Base-by-base conservation (phyloP, 345 rosid species). In the Aquilaria malaccensis region DNA sequence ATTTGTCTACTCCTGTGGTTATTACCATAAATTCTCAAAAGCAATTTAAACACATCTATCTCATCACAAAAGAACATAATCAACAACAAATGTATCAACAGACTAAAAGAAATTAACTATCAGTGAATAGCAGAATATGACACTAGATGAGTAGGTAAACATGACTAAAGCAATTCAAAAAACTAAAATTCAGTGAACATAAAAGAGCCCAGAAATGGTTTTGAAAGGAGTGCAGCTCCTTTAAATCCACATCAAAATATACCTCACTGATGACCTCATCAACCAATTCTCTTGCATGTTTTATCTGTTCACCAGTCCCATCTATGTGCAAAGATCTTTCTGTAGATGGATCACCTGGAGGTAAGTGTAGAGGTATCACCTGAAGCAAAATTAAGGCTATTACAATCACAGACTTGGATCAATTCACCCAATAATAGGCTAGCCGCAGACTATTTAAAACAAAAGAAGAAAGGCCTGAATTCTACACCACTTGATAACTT, bases 211-310 rank as follows among this genome's bases (percentile, higher is more conserved):
- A 30, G 37, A 9, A 49, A 33, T 15, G 22, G 6, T 33, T 56
- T 33, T 37, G 50, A 22, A 11, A 2, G 61, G 49, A 48, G 55
- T 43, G 30, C 57, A 50, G 10, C 29, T 37, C 43, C 50, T 33
- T 55, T 63, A 31, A 62, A 65, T 56, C 60, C 61, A 74, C 74
- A 71, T 45, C 70, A 67, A 70, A 66, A 68, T 74, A 84, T 95
- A 95, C 99, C 99, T 95, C 98, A 70, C 96, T 95, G 73, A 74
- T 88, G 64, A 87, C 96, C 77, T 95, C 99, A 74, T 77, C 77
- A 74, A 95, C 84, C 86, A 95, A 80, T 61, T 81, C 88, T 76
- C 85, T 95, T 32, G 98, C 99, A 76, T 60, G 74, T 72, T 88
- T 96, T 66, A 95, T 80, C 82, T 95, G 98, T 52, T 95, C 99